Percentiles rank a stretch among this genome's conserved stretches.
These are phyloP conservation scores for Moniliophthora roreri DNA, from an alignment of 1,284 basidiomycete species.

Conservation along the genomic window DNA sequence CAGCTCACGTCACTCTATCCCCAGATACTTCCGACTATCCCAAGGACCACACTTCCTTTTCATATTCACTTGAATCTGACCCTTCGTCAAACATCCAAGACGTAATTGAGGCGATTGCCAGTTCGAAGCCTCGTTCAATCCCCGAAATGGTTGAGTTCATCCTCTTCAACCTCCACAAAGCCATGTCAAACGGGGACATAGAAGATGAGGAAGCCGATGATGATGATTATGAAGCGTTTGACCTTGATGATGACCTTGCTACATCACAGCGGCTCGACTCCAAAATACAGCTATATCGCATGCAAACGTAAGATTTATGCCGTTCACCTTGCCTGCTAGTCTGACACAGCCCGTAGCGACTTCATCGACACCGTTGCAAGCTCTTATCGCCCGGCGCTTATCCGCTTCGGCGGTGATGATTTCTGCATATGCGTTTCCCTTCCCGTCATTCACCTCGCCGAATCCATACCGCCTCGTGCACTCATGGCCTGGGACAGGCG, in stretches of 20 bases:
- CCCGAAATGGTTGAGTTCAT: constrained; percentile 40
- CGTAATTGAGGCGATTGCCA: constrained; percentile 43
- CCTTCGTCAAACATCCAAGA: constrained; percentile 34
- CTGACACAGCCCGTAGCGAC: constrained; percentile 35
- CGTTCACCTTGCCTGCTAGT: background rate
- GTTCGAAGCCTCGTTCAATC: constrained; percentile 41
- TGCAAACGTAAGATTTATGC: constrained; percentile 25
- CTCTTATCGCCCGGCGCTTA: constrained; percentile 53
- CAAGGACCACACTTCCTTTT: constrained; percentile 50
- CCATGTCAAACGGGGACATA: constrained; percentile 19
- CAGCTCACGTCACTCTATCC: no score
- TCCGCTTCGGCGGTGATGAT: constrained; percentile 44
- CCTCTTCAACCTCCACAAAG: constrained; percentile 27
- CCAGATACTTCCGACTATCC: constrained; percentile 68
- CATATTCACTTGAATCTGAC: constrained; percentile 45
- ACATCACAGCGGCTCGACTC: constrained; percentile 6
- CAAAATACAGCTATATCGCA: constrained; percentile 2
- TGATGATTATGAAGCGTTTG: constrained; percentile 33
- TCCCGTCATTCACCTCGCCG: constrained; percentile 47
- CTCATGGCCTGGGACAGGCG: constrained; percentile 64
- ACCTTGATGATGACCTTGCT: constrained; percentile 30
- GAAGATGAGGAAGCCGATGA: constrained; percentile 32
- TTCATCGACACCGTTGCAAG: constrained; percentile 54
- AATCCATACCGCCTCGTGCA: constrained; percentile 50
- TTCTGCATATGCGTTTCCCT: constrained; percentile 54